A percentile compares a stretch with the other conserved stretches of the same genome.
These are phyloP conservation scores for Candida neerlandica DNA, from an alignment of 1,139 yeast genomes.

Conservation along the genomic window DNA sequence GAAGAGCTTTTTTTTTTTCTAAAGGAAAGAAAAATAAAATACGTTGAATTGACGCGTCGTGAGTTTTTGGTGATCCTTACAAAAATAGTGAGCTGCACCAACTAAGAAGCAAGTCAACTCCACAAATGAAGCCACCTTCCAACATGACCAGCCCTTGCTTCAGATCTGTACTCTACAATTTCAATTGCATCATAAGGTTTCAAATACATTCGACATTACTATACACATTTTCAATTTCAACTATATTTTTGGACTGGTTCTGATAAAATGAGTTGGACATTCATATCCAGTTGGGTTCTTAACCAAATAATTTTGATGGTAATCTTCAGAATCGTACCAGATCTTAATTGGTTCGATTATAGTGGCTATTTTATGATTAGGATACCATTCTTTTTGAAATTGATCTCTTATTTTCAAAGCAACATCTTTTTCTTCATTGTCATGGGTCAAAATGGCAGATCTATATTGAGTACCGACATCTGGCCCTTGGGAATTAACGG, in stretches of 20 bases:
- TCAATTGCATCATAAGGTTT: too few species aligned
- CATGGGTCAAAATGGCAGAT: slow-evolving; percentile 69
- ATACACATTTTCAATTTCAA: too few species aligned
- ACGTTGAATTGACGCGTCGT: slow-evolving; percentile 7
- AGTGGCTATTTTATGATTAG: slow-evolving; percentile 54
- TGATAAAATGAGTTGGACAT: slow-evolving; percentile 82
- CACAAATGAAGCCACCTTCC: too few species aligned
- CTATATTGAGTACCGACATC: slow-evolving; percentile 86
- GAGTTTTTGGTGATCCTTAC: background rate
- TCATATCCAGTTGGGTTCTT: slow-evolving; percentile 85
- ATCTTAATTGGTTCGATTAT: slow-evolving; percentile 64
- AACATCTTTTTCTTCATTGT: slow-evolving; percentile 39
- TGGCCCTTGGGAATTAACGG: slow-evolving; percentile 71
- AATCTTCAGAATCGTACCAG: slow-evolving; percentile 92
- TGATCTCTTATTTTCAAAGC: slow-evolving; percentile 33
- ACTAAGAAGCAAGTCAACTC: too few species aligned
- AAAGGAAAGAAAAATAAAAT: background rate
- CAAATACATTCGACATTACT: background rate
- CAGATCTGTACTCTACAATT: too few species aligned
- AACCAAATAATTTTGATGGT: slow-evolving; percentile 80
- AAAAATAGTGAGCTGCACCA: background rate
- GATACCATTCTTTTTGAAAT: slow-evolving; percentile 46
- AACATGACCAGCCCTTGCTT: too few species aligned
- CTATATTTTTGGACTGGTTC: slow-evolving; percentile 37
- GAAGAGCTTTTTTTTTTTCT: background rate